A percentile compares a stretch with the other conserved stretches of the same genome.
These are phyloP conservation scores for Solanum chacoense DNA, from an alignment of 305 asterid genomes.

Conservation along the genomic window DNA sequence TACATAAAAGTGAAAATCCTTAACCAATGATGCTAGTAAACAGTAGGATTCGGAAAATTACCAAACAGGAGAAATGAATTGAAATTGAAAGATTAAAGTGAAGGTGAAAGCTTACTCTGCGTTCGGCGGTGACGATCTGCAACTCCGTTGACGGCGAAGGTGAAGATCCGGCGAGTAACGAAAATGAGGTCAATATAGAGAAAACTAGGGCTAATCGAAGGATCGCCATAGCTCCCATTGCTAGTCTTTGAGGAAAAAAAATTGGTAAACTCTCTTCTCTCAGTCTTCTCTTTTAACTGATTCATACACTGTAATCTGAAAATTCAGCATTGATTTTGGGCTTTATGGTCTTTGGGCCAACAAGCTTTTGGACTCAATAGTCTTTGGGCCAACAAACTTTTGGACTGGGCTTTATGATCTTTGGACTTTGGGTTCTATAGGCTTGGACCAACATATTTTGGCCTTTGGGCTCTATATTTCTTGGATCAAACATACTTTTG, in stretches of 20 bases:
- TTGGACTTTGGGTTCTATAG: neutral
- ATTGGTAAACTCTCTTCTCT: neutral
- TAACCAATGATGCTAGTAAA: neutral
- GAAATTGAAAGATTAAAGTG: neutral
- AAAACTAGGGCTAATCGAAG: slow-evolving; percentile 18
- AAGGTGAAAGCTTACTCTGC: slow-evolving; percentile 38
- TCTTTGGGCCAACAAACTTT: neutral
- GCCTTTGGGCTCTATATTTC: neutral
- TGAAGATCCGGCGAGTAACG: slow-evolving; percentile 17
- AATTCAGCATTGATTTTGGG: neutral
- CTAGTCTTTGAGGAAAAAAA: neutral
- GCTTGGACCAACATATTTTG: neutral
- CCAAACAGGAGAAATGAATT: neutral
- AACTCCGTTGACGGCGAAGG: slow-evolving; percentile 31
- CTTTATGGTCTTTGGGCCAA: neutral
- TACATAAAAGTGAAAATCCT: neutral
- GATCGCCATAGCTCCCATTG: slow-evolving; percentile 37
- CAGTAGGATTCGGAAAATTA: neutral
- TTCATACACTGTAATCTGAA: neutral
- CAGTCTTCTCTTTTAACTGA: neutral
- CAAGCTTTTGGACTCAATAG: neutral
- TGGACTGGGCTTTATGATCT: neutral
- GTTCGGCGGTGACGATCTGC: slow-evolving; percentile 79
- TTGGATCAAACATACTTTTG: neutral
- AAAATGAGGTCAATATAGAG: slow-evolving; percentile 18